Base-by-base conservation (phyloP, 1,284 basidiomycete species). In the Moniliella sp. region DNA sequence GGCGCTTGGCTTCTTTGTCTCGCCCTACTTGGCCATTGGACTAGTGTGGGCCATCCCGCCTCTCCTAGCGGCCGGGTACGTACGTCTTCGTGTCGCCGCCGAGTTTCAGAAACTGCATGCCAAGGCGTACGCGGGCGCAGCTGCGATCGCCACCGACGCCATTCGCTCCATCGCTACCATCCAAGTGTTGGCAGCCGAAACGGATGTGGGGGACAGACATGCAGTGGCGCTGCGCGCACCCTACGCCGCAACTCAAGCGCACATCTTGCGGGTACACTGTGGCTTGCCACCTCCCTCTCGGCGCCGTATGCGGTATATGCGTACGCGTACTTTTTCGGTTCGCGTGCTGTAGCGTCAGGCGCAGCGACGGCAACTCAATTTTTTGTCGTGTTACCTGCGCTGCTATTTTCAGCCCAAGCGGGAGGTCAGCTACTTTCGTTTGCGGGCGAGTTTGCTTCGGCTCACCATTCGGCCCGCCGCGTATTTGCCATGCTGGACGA, bases 291-390 rank as follows among this genome's bases (percentile, higher is more conserved):
- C 4, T 44, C 50, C 16, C 33, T 52, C 25, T 23, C 21, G 8
- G 7, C n/a, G 21, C n/a, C 21, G 21, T 50, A 50, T 39, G 48
- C 48, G 33, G 44, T 50, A 29, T 47, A 52, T 26, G 47, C 43
- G 5, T 52, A 50, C 30, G 50, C 50, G 17, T 52, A 52, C 29
- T 52, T 45, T 45, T 52, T 47, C 47, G 50, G 50, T 15, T 48
- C 45, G 13, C 38, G 42, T 16, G 48, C 48, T 18, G 43, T 52
- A n/a, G 47, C 47, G 0, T 42, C 48, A 13, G 43, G 37, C 3
- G 35, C 43, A 10, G 48, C 45, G 27, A 34, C 37, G 3, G 47
- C 47, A 29, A 45, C 46, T 23, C 47, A 48, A 8, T 52, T 52
- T 33, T 52, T 52, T 27, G 47, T 46, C n/a, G 49, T 52, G 7